These are phyloP conservation scores for Lablab purpureus DNA, from an alignment of 306 rosid genomes.

Conservation along the genomic window DNA sequence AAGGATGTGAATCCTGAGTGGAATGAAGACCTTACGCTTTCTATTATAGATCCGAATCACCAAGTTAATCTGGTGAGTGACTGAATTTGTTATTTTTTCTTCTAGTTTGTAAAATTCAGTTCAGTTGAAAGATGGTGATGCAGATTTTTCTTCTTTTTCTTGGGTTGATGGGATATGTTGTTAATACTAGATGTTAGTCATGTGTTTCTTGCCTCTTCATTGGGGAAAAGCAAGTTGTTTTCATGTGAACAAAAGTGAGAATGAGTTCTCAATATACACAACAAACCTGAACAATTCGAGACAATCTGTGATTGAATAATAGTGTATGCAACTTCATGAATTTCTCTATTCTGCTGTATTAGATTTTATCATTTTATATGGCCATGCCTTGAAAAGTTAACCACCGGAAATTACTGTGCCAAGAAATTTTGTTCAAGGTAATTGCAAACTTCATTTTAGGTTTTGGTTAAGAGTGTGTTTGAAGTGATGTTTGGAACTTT, in stretches of 20 bases:
- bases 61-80: constrained; percentile 66
- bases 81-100: constrained; percentile 15
- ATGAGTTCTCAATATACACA: neutral
- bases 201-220: neutral
- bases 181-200: neutral
- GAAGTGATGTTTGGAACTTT: neutral
- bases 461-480: neutral
- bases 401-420: neutral
- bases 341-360: constrained; percentile 27
- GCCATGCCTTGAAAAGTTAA: constrained; percentile 35
- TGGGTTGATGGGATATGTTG: neutral
- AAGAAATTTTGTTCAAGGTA: neutral
- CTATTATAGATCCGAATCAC: constrained; percentile 64
- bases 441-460: neutral
- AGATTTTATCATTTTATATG: constrained; percentile 7
- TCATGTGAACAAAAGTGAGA: neutral
- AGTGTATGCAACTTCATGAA: constrained; percentile 11
- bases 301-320: constrained; percentile 7
- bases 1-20: constrained; percentile 94
- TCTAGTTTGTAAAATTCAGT: constrained; percentile 1
- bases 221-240: neutral
- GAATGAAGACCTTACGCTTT: constrained; percentile 96
- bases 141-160: neutral
- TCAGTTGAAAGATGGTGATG: neutral
- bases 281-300: neutral